phyloP scores from a whole-genome alignment of 805 yeast genomes.

The Pichia phayaonensis region DNA sequence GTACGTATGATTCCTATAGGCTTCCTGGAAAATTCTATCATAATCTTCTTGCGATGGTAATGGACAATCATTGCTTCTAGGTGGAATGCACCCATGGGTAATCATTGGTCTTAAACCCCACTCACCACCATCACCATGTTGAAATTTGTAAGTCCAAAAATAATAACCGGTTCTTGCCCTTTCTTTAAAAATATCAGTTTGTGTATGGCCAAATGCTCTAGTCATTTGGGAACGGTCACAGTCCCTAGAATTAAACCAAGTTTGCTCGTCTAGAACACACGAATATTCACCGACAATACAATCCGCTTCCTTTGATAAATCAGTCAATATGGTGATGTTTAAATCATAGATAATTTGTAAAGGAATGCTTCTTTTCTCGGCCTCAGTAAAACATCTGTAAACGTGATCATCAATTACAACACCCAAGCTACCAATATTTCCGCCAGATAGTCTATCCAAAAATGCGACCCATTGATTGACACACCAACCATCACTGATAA shows the following conservation, averaged over 20 bases:
- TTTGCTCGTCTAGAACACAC: conserved; percentile 68
- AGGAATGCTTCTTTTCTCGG: conserved; percentile 60
- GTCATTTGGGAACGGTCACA: conserved; percentile 48
- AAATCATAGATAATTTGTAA: conserved; percentile 55
- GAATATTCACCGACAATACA: conserved; percentile 85
- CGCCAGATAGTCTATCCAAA: conserved; percentile 38
- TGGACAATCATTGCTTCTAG: conserved; percentile 16
- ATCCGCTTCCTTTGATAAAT: conserved; percentile 44
- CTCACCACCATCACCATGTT: conserved; percentile 89
- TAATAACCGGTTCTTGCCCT: conserved; percentile 65
- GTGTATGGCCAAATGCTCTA: conserved; percentile 51
- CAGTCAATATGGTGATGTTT: conserved; percentile 40
- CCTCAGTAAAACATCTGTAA: conserved; percentile 77
- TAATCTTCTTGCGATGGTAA: conserved; percentile 36
- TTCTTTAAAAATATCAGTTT: conserved; percentile 38
- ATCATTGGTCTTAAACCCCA: conserved; percentile 87
- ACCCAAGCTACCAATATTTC: conserved; percentile 38
- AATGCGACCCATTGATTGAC: conserved; percentile 69
- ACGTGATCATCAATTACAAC: conserved; percentile 78
- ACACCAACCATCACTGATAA: conserved; percentile 95
- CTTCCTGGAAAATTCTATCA: conserved; percentile 32
- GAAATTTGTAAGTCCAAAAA: conserved; percentile 89
- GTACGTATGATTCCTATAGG: conserved; percentile 39
- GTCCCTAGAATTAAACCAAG: conserved; percentile 52
- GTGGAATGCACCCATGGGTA: conserved; percentile 50